Evolutionary conservation across 768 basidiomycete genomes (phyloP), one percentile per base, ranked within the genome.

Genomic region (Termitomyces sp.): DNA sequence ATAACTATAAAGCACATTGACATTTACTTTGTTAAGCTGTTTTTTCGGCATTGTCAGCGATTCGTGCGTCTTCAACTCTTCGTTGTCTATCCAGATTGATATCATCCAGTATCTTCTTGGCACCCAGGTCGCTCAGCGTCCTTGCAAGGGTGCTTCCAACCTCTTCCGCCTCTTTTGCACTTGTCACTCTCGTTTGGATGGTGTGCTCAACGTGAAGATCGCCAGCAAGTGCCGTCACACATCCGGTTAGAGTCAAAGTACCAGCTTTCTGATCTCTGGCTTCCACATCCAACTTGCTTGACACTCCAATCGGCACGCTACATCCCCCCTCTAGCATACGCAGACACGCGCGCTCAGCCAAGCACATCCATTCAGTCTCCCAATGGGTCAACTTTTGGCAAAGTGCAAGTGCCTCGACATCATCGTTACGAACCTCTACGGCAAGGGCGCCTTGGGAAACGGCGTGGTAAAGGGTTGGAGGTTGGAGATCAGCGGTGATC

Each of bases 281-380:
- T 26, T 67, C 74, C 12, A 68, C 65, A 16, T 71, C 69, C 56
- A 88, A 69, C 46, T 68, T 72, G 29, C 84, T 86, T 51, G 78
- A 75, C 29, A 92, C 87, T 4, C 95, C 96, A 16, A 99, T 94
- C 3, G 96, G 96, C 0, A 99, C 95, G 60, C 92, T 94, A 73
- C 97, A 99, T 26, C 97, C 97, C 29, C 97, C 97, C 71, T 98
- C 97, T 53, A 98, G 77, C 24, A 88, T 86, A n/a, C 88, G 79
- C 61, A 98, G 76, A 71, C 90, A 88, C 1, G 88, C 90, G 14
- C 97, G 83, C 72, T 99, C 97, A 2, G 94, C 93, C 26, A 80
- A 74, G 65, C 88, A 92, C 55, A 67, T 74, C 87, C 87, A 92
- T 47, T 85, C 79, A 0, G 93, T 94, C 68, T 80, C 77, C 74